phyloP scores from a whole-genome alignment of 1,139 yeast species.

The Scheffersomyces quercinus region DNA sequence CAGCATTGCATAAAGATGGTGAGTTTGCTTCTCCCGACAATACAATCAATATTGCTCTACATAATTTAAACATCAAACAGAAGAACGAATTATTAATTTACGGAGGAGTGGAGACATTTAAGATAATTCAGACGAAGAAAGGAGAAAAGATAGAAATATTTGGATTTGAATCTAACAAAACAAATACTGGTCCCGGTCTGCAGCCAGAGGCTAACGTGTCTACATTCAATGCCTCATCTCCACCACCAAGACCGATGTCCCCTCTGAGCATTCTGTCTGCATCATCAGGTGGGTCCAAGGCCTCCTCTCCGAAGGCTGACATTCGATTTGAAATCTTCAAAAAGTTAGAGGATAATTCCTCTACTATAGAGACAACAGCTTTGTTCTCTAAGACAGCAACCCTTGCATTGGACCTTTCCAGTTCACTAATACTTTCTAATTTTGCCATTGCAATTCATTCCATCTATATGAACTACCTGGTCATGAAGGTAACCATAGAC shows the following conservation, averaged over 20 bases:
- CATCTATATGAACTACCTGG: slow-evolving; percentile 5
- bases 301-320: slow-evolving; percentile 38
- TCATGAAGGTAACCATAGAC: slow-evolving; percentile 7
- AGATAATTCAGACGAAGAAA: slow-evolving; percentile 18
- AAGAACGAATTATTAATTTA: slow-evolving; percentile 40
- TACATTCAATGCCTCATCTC: background rate
- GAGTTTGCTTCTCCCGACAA: slow-evolving; percentile 30
- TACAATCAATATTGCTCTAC: slow-evolving; percentile 28
- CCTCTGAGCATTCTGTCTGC: slow-evolving; percentile 1
- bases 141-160: slow-evolving; percentile 21
- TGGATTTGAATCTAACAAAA: slow-evolving; percentile 14
- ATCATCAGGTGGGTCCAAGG: background rate
- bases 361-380: slow-evolving; percentile 37
- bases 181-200: background rate
- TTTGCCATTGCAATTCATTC: slow-evolving; percentile 11
- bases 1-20: slow-evolving; percentile 44
- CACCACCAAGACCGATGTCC: background rate
- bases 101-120: slow-evolving; percentile 47
- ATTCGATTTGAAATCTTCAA: slow-evolving; percentile 51
- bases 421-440: slow-evolving; percentile 16
- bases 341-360: slow-evolving; percentile 18
- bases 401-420: slow-evolving; percentile 30
- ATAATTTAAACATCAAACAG: slow-evolving; percentile 41
- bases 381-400: slow-evolving; percentile 46
- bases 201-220: background rate